phyloP scores from a whole-genome alignment of 345 rosid genomes.

The Geranium brycei region DNA sequence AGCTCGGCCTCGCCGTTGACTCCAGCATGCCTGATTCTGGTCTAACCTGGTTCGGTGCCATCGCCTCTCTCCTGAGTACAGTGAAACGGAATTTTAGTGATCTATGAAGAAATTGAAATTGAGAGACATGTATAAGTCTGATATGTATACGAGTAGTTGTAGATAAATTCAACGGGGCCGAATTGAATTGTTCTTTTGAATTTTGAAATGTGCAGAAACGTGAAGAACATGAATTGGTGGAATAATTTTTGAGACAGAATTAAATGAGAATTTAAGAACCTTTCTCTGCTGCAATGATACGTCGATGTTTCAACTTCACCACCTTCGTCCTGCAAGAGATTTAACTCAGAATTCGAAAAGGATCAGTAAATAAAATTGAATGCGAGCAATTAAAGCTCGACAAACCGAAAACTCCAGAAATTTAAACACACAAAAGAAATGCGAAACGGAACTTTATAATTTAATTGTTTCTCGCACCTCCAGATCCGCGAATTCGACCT shows the following conservation, averaged over 20 bases:
- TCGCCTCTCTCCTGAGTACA: slow-evolving; percentile 24
- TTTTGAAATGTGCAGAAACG: background rate
- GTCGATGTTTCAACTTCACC: slow-evolving; percentile 44
- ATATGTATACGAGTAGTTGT: background rate
- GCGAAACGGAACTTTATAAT: background rate
- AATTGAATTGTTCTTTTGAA: background rate
- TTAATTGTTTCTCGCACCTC: slow-evolving; percentile 21
- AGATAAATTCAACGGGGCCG: background rate
- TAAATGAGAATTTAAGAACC: slow-evolving; percentile 15
- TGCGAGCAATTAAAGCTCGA: slow-evolving; percentile 16
- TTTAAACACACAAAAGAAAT: background rate
- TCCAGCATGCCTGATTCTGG: slow-evolving; percentile 25
- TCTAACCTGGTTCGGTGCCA: slow-evolving; percentile 22
- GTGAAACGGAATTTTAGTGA: background rate
- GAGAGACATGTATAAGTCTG: no score
- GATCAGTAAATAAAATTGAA: slow-evolving; percentile 9
- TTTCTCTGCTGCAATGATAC: slow-evolving; percentile 25
- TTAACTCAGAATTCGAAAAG: slow-evolving; percentile 9
- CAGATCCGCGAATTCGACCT: slow-evolving; percentile 34
- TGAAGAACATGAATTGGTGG: background rate
- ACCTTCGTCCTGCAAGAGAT: slow-evolving; percentile 30
- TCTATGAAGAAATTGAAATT: background rate
- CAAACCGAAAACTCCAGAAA: no score
- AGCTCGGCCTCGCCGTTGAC: slow-evolving; percentile 17
- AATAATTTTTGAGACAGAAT: background rate